Evolutionary conservation across 345 rosid genomes (phyloP).

Genomic region (Barbarea vulgaris): DNA sequence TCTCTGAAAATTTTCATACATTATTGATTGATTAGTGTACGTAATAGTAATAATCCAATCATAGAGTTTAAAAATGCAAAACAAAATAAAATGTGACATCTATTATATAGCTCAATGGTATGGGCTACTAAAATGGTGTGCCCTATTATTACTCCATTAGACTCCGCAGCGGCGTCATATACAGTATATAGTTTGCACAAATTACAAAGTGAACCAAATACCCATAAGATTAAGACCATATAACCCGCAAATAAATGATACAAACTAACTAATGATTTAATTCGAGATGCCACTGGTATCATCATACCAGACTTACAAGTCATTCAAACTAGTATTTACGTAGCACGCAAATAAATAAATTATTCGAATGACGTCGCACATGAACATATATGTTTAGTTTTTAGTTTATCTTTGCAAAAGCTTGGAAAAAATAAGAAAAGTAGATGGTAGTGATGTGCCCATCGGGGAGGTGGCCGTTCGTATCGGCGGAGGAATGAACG

Average conservation of each 20-base stretch:
- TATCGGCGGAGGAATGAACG: not conserved
- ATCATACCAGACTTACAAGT: too few relatives aligned
- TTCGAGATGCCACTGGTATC: not conserved
- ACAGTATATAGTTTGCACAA: not conserved
- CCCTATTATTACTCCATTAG: too few relatives aligned
- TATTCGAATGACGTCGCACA: not conserved
- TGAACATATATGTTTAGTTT: not conserved
- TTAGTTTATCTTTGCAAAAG: not conserved
- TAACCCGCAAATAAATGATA: not conserved
- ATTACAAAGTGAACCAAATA: not conserved
- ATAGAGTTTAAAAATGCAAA: not conserved
- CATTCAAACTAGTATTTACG: not conserved
- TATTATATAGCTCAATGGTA: not conserved
- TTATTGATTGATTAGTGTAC: slow-evolving; percentile 25
- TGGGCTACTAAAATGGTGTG: not conserved
- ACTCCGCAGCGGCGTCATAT: not conserved
- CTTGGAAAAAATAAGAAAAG: not conserved
- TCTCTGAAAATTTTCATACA: slow-evolving; percentile 1
- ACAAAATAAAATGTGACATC: not conserved
- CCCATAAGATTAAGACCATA: not conserved
- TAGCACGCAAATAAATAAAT: not conserved
- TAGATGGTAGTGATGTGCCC: not conserved
- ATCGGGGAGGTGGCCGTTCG: not conserved
- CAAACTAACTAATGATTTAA: not conserved
- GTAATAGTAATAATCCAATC: not conserved